Conservation (phyloP, 2,329 filamentous ascomycete genomes). For the Helminthosporium solani region DNA sequence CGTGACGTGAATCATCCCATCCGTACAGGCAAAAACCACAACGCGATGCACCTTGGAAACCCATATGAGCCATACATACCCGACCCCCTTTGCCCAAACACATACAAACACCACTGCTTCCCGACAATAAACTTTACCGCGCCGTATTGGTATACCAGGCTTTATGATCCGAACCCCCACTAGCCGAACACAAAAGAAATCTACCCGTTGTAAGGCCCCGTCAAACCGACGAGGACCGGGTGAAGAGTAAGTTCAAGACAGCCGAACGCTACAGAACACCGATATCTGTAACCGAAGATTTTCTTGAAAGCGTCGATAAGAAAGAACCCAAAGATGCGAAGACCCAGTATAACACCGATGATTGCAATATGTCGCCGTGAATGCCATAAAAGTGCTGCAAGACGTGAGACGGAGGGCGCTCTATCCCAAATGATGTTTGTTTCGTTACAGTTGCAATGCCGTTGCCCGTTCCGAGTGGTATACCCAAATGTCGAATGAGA, state of each 20-base stretch:
- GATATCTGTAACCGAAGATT: constrained; percentile 37
- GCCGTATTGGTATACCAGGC: constrained; percentile 44
- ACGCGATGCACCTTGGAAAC: constrained; percentile 1
- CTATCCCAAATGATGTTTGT: constrained; percentile 35
- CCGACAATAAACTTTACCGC: constrained; percentile 14
- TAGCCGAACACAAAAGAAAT: constrained; percentile 44
- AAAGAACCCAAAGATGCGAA: constrained; percentile 34
- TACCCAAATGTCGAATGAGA: constrained; percentile 44
- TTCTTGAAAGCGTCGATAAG: constrained; percentile 39
- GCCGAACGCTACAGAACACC: constrained; percentile 30
- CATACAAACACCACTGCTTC: constrained; percentile 7
- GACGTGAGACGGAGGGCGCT: constrained; percentile 41
- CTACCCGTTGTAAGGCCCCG: constrained; percentile 38
- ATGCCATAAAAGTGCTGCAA: constrained; percentile 41
- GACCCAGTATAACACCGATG: constrained; percentile 36
- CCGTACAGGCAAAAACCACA: constrained; percentile 34
- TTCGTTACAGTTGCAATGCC: constrained; percentile 44
- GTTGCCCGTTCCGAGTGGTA: constrained; percentile 44
- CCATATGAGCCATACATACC: constrained; percentile 1
- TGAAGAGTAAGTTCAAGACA: constrained; percentile 25
- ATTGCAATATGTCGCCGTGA: constrained; percentile 41
- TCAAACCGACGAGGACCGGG: constrained; percentile 27
- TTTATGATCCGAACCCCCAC: constrained; percentile 15
- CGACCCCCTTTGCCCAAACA: constrained; percentile 1
- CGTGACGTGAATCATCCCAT: constrained; percentile 43